A percentile compares a stretch with the other conserved stretches of the same genome.
Evolutionary conservation across 305 asterid genomes (phyloP).

Genomic region (Fraxinus platypoda): DNA sequence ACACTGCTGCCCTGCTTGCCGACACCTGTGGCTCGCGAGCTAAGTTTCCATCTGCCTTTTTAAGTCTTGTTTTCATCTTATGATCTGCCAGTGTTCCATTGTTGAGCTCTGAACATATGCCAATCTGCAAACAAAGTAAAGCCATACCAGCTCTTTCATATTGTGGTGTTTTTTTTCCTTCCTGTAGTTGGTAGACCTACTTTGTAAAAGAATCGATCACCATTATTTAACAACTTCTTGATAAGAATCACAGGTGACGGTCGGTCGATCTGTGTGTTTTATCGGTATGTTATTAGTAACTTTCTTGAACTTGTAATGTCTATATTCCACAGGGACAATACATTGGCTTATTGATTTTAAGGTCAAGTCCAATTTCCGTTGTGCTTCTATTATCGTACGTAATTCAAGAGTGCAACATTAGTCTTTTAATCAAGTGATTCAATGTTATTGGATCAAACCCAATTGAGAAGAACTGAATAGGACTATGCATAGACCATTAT

Average conservation of each 20-base stretch:
- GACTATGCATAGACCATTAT: not conserved
- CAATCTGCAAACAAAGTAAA: not conserved
- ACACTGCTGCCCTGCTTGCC: not conserved
- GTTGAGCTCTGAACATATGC: not conserved
- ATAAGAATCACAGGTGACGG: not conserved
- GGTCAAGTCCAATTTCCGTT: not conserved
- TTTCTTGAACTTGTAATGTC: not conserved
- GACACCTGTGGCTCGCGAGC: not conserved
- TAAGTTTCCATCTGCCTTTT: not conserved
- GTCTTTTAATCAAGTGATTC: not conserved
- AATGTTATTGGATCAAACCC: not conserved
- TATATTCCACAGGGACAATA: not conserved
- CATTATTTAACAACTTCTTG: not conserved
- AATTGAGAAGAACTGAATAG: not conserved
- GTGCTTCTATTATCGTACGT: not conserved
- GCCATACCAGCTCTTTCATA: not conserved
- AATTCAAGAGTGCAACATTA: not conserved
- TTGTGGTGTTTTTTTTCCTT: not conserved
- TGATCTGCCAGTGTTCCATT: not conserved
- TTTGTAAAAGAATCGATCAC: too few species aligned
- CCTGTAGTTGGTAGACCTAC: too few species aligned
- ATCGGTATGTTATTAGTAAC: not conserved
- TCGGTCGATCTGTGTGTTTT: not conserved
- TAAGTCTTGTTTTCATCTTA: not conserved
- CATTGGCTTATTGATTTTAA: not conserved